phyloP scores from a whole-genome alignment of 129 eudicot genomes.

The Flaveria sonorensis region DNA sequence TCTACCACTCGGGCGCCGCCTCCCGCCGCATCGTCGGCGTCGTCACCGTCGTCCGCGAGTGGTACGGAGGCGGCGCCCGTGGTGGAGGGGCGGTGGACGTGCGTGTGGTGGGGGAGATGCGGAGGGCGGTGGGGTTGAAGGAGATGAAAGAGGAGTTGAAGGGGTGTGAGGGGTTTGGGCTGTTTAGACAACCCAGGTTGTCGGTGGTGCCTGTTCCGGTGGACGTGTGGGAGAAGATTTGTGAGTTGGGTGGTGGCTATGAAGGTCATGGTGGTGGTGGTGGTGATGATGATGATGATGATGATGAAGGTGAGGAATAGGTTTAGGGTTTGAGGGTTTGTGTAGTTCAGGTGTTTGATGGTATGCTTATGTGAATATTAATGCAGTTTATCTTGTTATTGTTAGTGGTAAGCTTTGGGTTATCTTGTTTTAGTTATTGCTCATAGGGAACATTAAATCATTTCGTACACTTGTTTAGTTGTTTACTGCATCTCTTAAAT shows the following conservation, averaged over 20 bases:
- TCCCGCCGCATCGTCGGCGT: slow-evolving; percentile 76
- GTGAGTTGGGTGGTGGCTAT: slow-evolving; percentile 84
- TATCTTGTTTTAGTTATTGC: too few relatives aligned
- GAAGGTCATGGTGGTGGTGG: slow-evolving; percentile 45
- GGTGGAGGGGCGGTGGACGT: slow-evolving; percentile 68
- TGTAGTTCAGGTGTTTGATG: neutral
- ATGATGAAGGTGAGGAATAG: neutral
- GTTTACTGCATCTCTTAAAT: too few relatives aligned
- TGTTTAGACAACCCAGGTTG: slow-evolving; percentile 84
- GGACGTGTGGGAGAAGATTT: slow-evolving; percentile 68
- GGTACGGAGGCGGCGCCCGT: slow-evolving; percentile 54
- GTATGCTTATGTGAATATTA: neutral
- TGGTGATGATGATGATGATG: neutral
- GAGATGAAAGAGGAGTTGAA: slow-evolving; percentile 73
- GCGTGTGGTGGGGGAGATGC: slow-evolving; percentile 85
- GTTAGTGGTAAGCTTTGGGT: too few relatives aligned
- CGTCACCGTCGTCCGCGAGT: slow-evolving; percentile 67
- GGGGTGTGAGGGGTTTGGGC: slow-evolving; percentile 50
- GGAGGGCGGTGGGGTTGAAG: slow-evolving; percentile 67
- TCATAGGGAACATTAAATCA: too few relatives aligned
- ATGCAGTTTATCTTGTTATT: neutral
- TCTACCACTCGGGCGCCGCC: slow-evolving; percentile 86
- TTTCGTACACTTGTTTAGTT: too few relatives aligned
- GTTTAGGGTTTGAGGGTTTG: neutral
- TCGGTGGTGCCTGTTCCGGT: slow-evolving; percentile 83